phyloP scores from a whole-genome alignment of 2,329 filamentous ascomycete genomes.

The Diaporthe australafricana region DNA sequence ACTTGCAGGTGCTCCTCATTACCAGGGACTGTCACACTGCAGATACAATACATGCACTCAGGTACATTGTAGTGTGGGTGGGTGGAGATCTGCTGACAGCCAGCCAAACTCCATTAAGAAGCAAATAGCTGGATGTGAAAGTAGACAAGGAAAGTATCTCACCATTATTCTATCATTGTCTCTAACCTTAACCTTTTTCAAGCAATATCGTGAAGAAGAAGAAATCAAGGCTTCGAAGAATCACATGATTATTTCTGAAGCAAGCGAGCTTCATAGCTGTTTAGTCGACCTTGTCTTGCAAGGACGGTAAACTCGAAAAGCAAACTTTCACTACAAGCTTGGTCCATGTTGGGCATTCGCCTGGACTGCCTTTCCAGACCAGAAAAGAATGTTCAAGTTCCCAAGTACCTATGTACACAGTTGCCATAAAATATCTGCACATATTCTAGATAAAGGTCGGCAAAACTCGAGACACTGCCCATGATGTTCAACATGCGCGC shows the following conservation, averaged over 20 bases:
- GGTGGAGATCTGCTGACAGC: not conserved
- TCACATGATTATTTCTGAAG: conserved; percentile 37
- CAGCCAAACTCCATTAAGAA: not conserved
- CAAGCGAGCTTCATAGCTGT: conserved; percentile 38
- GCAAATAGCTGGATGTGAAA: not conserved
- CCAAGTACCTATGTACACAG: too few species aligned
- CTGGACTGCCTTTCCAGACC: too few species aligned
- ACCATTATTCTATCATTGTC: not conserved
- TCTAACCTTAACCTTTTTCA: conserved; percentile 30
- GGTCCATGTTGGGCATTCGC: too few species aligned
- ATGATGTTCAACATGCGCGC: too few species aligned
- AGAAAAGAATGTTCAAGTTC: too few species aligned
- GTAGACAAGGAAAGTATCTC: not conserved
- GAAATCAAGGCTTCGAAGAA: conserved; percentile 39
- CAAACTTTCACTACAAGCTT: too few species aligned
- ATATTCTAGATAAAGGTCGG: too few species aligned
- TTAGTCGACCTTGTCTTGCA: conserved; percentile 40
- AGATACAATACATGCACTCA: not conserved
- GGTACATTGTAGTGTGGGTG: not conserved
- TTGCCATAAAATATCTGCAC: too few species aligned
- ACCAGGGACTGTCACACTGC: not conserved
- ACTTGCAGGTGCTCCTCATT: not conserved
- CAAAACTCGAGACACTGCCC: too few species aligned
- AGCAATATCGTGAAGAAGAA: conserved; percentile 35
- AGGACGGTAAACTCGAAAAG: conserved; percentile 17